These are phyloP conservation scores for Plasmodium reichenowi DNA, from an alignment of 169 alveolate genomes.

Conservation along the genomic window DNA sequence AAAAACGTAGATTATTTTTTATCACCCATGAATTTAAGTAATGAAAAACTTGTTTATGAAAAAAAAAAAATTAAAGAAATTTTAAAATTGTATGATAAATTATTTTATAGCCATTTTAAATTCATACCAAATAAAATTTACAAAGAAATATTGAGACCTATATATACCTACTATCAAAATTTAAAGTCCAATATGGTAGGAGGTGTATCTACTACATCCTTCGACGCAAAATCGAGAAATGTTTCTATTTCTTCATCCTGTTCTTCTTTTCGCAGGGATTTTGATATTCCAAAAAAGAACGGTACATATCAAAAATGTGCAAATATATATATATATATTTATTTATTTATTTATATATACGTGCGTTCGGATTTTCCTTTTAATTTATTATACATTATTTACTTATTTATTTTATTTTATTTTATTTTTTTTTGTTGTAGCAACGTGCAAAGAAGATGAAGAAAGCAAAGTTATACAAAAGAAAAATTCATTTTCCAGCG, in stretches of 20 bases:
- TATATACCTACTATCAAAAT: slow-evolving; percentile 69
- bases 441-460: neutral
- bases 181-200: slow-evolving; percentile 41
- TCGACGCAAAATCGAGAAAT: slow-evolving; percentile 30
- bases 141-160: slow-evolving; percentile 76
- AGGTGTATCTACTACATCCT: slow-evolving; percentile 2
- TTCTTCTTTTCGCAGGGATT: slow-evolving; percentile 17
- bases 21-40: slow-evolving; percentile 8
- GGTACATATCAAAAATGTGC: slow-evolving; percentile 12
- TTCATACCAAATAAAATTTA: slow-evolving; percentile 72
- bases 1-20: slow-evolving; percentile 33
- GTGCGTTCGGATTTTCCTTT: too few relatives aligned
- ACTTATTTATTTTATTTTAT: neutral
- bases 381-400: too few relatives aligned
- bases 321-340: neutral
- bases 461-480: slow-evolving; percentile 11
- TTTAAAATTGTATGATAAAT: slow-evolving; percentile 74
- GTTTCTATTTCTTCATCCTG: neutral
- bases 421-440: slow-evolving; percentile 13
- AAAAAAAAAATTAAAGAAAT: slow-evolving; percentile 76
- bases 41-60: slow-evolving; percentile 54
- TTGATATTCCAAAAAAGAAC: slow-evolving; percentile 17
- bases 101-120: slow-evolving; percentile 71
- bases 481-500: neutral
- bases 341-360: neutral